Conservation (phyloP, 129 eudicot genomes). For the Artemisia tridentata region DNA sequence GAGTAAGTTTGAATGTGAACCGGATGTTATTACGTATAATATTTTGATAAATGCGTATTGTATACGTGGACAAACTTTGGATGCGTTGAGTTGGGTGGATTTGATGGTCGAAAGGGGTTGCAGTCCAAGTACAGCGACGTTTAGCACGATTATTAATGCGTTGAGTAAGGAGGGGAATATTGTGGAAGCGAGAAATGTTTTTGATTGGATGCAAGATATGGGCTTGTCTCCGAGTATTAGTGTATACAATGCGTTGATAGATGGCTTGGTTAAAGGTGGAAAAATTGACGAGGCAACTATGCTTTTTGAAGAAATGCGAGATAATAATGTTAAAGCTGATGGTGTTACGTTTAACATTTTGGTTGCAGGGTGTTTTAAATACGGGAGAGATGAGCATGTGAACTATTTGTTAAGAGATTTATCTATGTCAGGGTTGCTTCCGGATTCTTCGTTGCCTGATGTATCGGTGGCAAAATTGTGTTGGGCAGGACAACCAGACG, state of each 20-base stretch:
- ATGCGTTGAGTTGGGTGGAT: slow-evolving; percentile 55
- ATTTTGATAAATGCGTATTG: slow-evolving; percentile 78
- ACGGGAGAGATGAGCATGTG: slow-evolving; percentile 58
- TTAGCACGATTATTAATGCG: slow-evolving; percentile 58
- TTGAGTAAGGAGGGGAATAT: slow-evolving; percentile 77
- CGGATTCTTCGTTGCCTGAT: slow-evolving; percentile 55
- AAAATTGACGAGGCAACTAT: slow-evolving; percentile 55
- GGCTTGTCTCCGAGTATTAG: slow-evolving; percentile 49
- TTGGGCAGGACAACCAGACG: slow-evolving; percentile 65
- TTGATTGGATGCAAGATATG: slow-evolving; percentile 52
- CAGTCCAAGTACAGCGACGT: slow-evolving; percentile 59
- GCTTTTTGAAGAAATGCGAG: slow-evolving; percentile 77
- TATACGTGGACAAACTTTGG: slow-evolving; percentile 55
- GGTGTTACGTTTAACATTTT: slow-evolving; percentile 78
- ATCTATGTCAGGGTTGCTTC: slow-evolving; percentile 37
- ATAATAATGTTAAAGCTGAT: slow-evolving; percentile 62
- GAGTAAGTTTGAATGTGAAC: slow-evolving; percentile 65
- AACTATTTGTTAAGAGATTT: slow-evolving; percentile 43
- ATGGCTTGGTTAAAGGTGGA: slow-evolving; percentile 83
- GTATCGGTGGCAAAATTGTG: slow-evolving; percentile 67
- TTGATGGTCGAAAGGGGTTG: slow-evolving; percentile 68
- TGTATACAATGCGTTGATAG: slow-evolving; percentile 68
- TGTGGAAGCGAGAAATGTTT: slow-evolving; percentile 57
- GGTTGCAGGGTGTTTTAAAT: slow-evolving; percentile 71
- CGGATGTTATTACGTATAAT: slow-evolving; percentile 67